Evolutionary conservation across 202 grass and related monocot genomes (phyloP).

Genomic region (Hordeum pubiflorum): DNA sequence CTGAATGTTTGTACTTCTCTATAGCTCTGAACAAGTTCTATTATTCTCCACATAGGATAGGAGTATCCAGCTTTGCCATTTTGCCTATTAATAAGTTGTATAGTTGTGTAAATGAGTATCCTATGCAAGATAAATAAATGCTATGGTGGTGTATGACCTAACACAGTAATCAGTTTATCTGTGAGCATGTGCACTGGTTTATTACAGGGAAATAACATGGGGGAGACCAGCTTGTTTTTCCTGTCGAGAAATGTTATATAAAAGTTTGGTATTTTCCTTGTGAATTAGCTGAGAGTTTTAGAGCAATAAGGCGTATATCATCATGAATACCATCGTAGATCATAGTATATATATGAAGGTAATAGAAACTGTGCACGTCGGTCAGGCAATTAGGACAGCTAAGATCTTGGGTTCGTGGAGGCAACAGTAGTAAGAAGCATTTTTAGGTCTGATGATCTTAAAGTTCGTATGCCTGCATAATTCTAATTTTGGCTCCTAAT

Average conservation of each 20-base stretch:
- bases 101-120: conserved; percentile 29
- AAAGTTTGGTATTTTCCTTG: not conserved
- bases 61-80: conserved; percentile 1
- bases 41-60: not conserved
- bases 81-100: conserved; percentile 24
- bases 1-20: not conserved
- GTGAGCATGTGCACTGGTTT: not conserved
- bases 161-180: not conserved
- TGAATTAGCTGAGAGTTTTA: not conserved
- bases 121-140: conserved; percentile 32
- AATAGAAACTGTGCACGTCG: not conserved
- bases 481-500: not conserved
- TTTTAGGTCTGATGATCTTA: not conserved
- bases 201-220: not conserved
- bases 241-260: not conserved
- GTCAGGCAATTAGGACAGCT: not conserved
- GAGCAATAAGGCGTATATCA: not conserved
- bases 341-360: not conserved
- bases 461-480: not conserved
- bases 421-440: not conserved
- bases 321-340: not conserved
- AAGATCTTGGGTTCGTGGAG: not conserved
- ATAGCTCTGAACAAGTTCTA: not conserved
- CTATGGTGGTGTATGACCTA: conserved; percentile 1
- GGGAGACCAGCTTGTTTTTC: not conserved